phyloP scores from a whole-genome alignment of 352 stramenopile genomes.

The Globisporangium viniferum region DNA sequence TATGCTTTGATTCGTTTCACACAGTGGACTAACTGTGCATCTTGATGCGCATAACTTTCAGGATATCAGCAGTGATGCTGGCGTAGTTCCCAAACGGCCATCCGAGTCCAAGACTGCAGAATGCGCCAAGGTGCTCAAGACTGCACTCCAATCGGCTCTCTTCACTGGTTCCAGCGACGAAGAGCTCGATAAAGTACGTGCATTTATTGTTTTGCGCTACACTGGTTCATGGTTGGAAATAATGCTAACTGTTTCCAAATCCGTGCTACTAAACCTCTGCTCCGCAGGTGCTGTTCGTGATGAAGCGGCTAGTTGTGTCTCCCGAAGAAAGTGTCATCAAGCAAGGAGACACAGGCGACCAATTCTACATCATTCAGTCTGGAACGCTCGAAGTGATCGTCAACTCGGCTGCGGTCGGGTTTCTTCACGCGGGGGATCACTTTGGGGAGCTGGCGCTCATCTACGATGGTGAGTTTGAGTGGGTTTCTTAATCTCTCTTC shows the following conservation, averaged over 20 bases:
- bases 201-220: background rate
- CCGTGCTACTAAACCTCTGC: background rate
- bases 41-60: background rate
- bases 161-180: constrained; percentile 65
- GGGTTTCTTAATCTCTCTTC: background rate
- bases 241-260: background rate
- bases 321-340: constrained; percentile 89
- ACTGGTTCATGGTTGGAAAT: background rate
- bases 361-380: constrained; percentile 89
- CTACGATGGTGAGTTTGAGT: constrained; percentile 49
- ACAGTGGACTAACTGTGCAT: constrained; percentile 2
- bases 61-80: constrained; percentile 36
- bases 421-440: constrained; percentile 53
- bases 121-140: constrained; percentile 45
- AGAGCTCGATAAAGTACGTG: constrained; percentile 55
- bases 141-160: constrained; percentile 54
- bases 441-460: constrained; percentile 92
- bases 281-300: constrained; percentile 69
- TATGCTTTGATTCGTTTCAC: constrained; percentile 1
- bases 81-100: constrained; percentile 34
- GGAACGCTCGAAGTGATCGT: constrained; percentile 71
- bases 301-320: constrained; percentile 60
- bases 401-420: constrained; percentile 52
- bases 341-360: constrained; percentile 89
- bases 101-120: constrained; percentile 65